Conservation (phyloP, 345 rosid species). For the Eucalyptus pauciflora region DNA sequence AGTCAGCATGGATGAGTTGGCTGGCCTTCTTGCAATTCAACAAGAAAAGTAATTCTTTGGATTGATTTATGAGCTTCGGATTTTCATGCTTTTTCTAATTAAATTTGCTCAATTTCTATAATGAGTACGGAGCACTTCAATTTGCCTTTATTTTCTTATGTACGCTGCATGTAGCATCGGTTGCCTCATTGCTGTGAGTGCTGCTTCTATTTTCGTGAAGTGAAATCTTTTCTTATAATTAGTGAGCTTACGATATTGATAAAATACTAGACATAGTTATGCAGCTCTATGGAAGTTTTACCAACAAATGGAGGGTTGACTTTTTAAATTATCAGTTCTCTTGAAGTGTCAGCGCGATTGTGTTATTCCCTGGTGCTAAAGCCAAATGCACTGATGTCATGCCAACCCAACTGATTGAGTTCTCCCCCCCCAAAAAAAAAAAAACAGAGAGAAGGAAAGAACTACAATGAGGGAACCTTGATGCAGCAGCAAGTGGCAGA, state of each 20-base stretch:
- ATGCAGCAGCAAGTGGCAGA: neutral
- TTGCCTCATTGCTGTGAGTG: neutral
- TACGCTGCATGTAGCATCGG: neutral
- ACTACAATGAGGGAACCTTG: neutral
- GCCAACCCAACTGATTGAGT: neutral
- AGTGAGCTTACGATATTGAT: neutral
- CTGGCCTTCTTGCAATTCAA: conserved; percentile 76
- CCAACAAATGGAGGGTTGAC: neutral
- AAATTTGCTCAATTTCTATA: neutral
- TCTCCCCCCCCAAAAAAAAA: neutral
- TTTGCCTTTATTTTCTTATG: neutral
- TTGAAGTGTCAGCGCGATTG: neutral
- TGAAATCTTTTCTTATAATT: neutral
- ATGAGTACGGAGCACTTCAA: neutral
- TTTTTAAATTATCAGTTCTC: neutral
- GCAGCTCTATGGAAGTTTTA: neutral
- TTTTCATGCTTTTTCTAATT: neutral
- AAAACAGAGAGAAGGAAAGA: neutral
- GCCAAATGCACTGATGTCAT: neutral
- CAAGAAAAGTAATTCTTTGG: conserved; percentile 62
- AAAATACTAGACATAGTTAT: neutral
- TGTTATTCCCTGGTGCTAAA: neutral
- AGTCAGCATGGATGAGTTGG: conserved; percentile 93
- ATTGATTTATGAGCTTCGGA: neutral
- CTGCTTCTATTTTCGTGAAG: neutral